Percentiles rank a stretch among this genome's conserved stretches.
Evolutionary conservation across 768 basidiomycete species (phyloP).

Genomic region (Dioszegia crocea): DNA sequence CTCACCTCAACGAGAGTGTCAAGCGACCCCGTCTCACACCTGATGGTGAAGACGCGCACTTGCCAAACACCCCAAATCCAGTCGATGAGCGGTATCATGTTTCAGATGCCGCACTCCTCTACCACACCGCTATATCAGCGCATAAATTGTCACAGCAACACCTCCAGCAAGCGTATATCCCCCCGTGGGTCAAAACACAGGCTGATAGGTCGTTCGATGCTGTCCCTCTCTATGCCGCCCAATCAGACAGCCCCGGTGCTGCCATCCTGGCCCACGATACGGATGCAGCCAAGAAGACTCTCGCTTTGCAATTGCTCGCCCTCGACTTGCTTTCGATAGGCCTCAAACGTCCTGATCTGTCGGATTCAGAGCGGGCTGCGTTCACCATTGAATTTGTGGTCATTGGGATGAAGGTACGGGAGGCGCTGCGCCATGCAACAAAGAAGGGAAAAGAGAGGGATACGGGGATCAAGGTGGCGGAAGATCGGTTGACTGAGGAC

Average conservation of each 20-base stretch:
- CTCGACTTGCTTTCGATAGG: constrained; percentile 29
- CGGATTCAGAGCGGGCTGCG: constrained; percentile 28
- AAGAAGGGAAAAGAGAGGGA: constrained; percentile 9
- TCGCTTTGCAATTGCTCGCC: constrained; percentile 22
- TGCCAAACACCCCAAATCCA: too few relatives aligned
- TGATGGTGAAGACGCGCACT: neutral
- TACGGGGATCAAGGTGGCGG: neutral
- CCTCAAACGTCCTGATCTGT: constrained; percentile 13
- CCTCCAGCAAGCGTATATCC: constrained; percentile 35
- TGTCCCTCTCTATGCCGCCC: neutral
- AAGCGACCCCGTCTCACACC: constrained; percentile 7
- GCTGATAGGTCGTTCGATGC: neutral
- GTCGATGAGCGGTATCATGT: neutral
- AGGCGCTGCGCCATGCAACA: neutral
- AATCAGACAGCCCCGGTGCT: neutral
- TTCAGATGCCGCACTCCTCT: constrained; percentile 17
- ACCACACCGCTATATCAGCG: constrained; percentile 30
- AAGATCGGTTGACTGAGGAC: constrained; percentile 14
- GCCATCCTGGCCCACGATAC: constrained; percentile 9
- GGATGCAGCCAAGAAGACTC: constrained; percentile 14
- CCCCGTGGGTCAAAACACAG: constrained; percentile 8
- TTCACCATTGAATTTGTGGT: constrained; percentile 29
- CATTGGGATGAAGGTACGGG: constrained; percentile 26
- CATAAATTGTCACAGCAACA: constrained; percentile 21
- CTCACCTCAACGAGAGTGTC: neutral